Evolutionary conservation across 2,329 filamentous ascomycete genomes (phyloP), one percentile per base, ranked within the genome.

Genomic region (Lachnellula suecica): DNA sequence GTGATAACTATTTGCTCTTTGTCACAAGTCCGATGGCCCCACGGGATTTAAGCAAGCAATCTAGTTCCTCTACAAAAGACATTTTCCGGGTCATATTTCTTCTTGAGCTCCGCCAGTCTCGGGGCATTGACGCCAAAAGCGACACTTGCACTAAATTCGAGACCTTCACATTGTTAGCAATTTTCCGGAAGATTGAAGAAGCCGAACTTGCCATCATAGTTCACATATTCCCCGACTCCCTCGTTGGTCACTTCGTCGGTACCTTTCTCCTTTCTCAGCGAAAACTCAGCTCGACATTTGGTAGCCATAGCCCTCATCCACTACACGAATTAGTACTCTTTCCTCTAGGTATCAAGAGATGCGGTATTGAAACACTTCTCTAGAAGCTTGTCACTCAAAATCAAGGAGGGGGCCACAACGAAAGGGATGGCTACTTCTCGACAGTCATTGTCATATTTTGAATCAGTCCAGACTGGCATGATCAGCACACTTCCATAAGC

Each of bases 31-130:
- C 4, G n/a, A 34, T 34, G 13, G n/a, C 17, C n/a, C 19, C 11
- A 19, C 2, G 8, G 17, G 4, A 35, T 19, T 40, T 19, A 40
- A 9, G 37, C n/a, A 25, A 59, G 23, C 35, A 55, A 52, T 19
- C 58, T 53, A 2, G 53, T 47, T 8, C 59, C 58, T 20, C 56
- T 60, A 41, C 73, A 67, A 59, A 78, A 79, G 17, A 76, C 59
- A 56, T 74, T 76, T 4, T 52, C 66, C 2, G 75, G 74, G 57
- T 78, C 76, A 52, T 76, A 78, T 47, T 66, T 66, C 19, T 67
- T 69, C 64, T 79, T 78, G 37, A 78, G 59, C 4, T 61, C 57
- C 56, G 72, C 69, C 41, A 79, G 57, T 7, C 69, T 63, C 2
- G 59, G 57, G 35, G 72, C 71, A 49, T 78, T 76, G 11, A 67